Base-by-base conservation (phyloP, 2,329 filamentous ascomycete genomes). In the Penicillium sp. region DNA sequence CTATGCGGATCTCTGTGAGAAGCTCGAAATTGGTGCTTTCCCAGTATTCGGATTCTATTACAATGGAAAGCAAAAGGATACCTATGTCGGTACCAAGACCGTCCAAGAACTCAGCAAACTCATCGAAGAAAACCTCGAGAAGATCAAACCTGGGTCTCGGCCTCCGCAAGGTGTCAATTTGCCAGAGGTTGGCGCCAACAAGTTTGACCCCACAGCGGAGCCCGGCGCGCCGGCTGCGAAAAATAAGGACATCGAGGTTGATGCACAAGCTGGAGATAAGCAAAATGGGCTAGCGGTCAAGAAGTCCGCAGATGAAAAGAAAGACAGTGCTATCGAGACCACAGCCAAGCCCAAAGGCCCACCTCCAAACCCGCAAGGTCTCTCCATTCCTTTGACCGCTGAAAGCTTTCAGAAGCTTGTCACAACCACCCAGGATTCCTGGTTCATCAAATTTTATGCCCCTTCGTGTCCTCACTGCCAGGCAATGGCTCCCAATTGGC, bases 371-470 rank as follows among this genome's bases (percentile, higher is more conserved):
- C 76, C 79, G 3, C 73, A 82, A 27, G 92, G 92, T 5, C 70
- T 75, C 11, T 93, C 87, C 5, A 72, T 87, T 22, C 67, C 80
- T 5, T 74, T 98, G 35, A 88, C 80, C 2, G 82, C 85, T 0
- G 88, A 95, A 59, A 85, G 73, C 47, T 98, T 98, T 69, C 83
- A 93, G 60, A 80, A 77, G 41, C 71, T 83, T 25, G 89, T 98
- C 31, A 94, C 87, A 2, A 84, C 82, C 61, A 88, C 87, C 0
- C 79, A 85, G 47, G 88, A 96, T 47, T 83, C 89, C 4, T 98
- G 92, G 92, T 95, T 98, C 59, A 80, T 98, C 73, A 98, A 98
- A 66, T 96, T 98, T 62, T 96, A 95, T 62, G 89, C 87, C 12
- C 93, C 92, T 4, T 96, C 90, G 92, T 98, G 92, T 64, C 80